Percentiles rank a stretch among this genome's conserved stretches.
Conservation (phyloP, 495 filamentous ascomycete genomes). For the Podospora didyma region DNA sequence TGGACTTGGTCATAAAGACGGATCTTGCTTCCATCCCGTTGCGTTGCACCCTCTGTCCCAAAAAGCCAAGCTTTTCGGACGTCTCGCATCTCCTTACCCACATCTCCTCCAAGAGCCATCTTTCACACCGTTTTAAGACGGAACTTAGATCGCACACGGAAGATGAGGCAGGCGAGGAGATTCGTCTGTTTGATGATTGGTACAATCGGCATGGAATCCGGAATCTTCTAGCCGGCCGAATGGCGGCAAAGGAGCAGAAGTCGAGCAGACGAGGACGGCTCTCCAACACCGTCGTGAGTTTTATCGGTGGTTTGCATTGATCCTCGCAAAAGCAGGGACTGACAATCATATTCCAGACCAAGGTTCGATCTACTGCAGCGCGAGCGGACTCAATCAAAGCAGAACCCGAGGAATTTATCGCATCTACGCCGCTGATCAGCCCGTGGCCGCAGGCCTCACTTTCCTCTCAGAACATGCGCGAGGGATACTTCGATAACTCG, state of each 20-base stretch:
- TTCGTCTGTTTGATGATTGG: conserved; percentile 67
- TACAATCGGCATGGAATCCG: conserved; percentile 60
- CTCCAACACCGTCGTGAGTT: conserved; percentile 11
- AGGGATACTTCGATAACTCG: conserved; percentile 17
- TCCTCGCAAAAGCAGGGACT: too few species aligned
- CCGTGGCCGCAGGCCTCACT: conserved; percentile 10
- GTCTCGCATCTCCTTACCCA: conserved; percentile 86
- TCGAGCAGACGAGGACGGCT: conserved; percentile 24
- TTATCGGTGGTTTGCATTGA: too few species aligned
- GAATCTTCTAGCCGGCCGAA: conserved; percentile 62
- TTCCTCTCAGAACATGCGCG: conserved; percentile 11
- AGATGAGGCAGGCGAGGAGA: conserved; percentile 37
- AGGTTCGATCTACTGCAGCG: neutral
- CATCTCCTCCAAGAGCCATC: conserved; percentile 77
- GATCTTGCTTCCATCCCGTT: conserved; percentile 49
- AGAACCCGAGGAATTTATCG: conserved; percentile 25
- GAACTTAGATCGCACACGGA: conserved; percentile 62
- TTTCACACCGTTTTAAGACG: conserved; percentile 69
- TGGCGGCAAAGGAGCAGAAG: conserved; percentile 65
- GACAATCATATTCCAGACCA: neutral
- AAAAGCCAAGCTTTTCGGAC: conserved; percentile 76
- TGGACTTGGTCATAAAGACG: conserved; percentile 20
- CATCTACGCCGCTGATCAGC: neutral
- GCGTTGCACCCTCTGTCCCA: conserved; percentile 74
- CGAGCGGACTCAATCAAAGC: conserved; percentile 21